Evolutionary conservation across 78 protist genomes (phyloP).

Genomic region (Parvularia atlantis): DNA sequence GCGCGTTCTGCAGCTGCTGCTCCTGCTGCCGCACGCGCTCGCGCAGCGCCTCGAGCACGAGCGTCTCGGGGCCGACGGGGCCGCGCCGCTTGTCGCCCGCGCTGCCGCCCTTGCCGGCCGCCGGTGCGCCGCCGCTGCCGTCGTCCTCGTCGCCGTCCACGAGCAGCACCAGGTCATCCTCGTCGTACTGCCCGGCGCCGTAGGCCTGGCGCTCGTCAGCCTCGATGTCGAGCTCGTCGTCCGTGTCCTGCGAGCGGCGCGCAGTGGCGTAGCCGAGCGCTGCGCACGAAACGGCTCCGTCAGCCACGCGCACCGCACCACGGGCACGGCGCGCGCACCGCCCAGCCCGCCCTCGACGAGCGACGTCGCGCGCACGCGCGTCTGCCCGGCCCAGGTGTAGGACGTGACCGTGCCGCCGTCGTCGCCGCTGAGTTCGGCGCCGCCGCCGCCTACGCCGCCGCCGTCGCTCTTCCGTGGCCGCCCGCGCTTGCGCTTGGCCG

Average conservation of each 20-base stretch:
- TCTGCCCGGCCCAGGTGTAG: background rate
- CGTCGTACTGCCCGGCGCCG: constrained; percentile 36
- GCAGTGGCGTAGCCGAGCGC: background rate
- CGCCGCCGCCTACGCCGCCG: background rate
- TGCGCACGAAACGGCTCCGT: no score
- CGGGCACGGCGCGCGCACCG: background rate
- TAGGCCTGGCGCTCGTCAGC: constrained; percentile 25
- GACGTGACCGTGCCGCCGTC: background rate
- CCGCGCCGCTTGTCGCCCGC: constrained; percentile 13
- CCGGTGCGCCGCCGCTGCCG: background rate
- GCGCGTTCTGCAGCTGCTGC: constrained; percentile 8
- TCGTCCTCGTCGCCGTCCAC: background rate
- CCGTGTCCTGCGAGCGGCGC: background rate
- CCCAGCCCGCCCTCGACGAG: background rate
- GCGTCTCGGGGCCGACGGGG: background rate
- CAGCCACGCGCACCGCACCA: no score
- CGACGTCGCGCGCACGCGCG: background rate
- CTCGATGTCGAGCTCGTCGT: constrained; percentile 26
- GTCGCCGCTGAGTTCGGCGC: background rate
- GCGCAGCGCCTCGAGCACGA: constrained; percentile 13
- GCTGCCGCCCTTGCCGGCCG: background rate
- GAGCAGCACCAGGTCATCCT: constrained; percentile 4
- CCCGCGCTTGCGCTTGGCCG: no score
- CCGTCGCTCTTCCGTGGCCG: no score
- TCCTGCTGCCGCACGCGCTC: constrained; percentile 39